phyloP scores from a whole-genome alignment of 352 stramenopile species.

The Phytopythium montanum region DNA sequence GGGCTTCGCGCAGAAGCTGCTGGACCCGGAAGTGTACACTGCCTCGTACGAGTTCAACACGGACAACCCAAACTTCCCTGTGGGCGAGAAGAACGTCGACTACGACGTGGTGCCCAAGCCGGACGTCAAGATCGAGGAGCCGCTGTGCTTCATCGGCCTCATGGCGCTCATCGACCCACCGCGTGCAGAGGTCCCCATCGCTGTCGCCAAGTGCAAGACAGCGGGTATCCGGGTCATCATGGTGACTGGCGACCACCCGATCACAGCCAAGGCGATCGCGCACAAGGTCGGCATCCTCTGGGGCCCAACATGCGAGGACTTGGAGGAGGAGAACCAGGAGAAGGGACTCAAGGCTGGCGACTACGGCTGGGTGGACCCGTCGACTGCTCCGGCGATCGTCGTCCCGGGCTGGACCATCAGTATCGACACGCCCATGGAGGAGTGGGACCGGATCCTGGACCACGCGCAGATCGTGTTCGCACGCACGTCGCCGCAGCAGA shows the following conservation, averaged over 20 bases:
- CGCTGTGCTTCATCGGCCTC: conserved; percentile 93
- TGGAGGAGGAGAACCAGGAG: conserved; percentile 74
- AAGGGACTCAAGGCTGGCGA: conserved; percentile 57
- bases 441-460: conserved; percentile 85
- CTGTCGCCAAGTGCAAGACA: conserved; percentile 94
- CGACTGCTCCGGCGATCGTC: conserved; percentile 71
- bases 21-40: conserved; percentile 44
- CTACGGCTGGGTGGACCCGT: conserved; percentile 70
- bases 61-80: conserved; percentile 33
- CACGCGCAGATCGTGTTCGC: conserved; percentile 95
- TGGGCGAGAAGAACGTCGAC: conserved; percentile 71
- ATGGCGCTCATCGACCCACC: conserved; percentile 98
- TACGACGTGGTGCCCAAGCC: conserved; percentile 65
- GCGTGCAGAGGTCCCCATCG: conserved; percentile 93
- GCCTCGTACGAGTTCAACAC: conserved; percentile 73
- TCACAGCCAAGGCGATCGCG: conserved; percentile 97
- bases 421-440: conserved; percentile 62
- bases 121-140: conserved; percentile 68
- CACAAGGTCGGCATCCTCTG: conserved; percentile 96
- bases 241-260: conserved; percentile 99
- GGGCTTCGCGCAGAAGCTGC: conserved; percentile 55
- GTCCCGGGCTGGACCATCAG: conserved; percentile 84
- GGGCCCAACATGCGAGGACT: conserved; percentile 79
- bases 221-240: conserved; percentile 99
- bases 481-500: conserved; percentile 92